Evolutionary conservation across 805 yeast genomes (phyloP).

Genomic region (Candida adriatica): DNA sequence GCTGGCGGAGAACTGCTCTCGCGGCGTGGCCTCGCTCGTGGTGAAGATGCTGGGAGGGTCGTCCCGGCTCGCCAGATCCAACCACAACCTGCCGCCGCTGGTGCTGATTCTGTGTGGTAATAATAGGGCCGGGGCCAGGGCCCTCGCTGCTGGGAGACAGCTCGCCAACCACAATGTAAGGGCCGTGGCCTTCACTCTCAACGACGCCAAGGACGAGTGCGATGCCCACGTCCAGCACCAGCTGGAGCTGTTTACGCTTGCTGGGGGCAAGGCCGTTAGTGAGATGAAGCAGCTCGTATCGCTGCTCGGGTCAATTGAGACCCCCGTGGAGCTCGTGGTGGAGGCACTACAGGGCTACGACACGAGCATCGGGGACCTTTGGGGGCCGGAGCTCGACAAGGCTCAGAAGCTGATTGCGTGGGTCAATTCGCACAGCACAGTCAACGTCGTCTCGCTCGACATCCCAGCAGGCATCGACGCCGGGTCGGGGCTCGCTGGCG

Average conservation of each 20-base stretch:
- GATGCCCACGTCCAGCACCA: constrained; percentile 36
- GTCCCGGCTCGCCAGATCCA: constrained; percentile 53
- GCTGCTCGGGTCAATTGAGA: constrained; percentile 41
- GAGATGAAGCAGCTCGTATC: constrained; percentile 28
- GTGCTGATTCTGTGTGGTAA: constrained; percentile 69
- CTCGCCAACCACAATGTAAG: constrained; percentile 67
- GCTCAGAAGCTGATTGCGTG: constrained; percentile 50
- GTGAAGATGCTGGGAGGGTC: constrained; percentile 63
- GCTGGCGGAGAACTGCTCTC: constrained; percentile 60
- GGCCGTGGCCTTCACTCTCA: constrained; percentile 35
- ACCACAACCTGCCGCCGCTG: constrained; percentile 76
- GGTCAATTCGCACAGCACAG: constrained; percentile 46
- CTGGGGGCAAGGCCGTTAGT: constrained; percentile 60
- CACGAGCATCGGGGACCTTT: constrained; percentile 53
- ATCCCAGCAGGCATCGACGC: constrained; percentile 81
- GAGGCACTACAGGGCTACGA: constrained; percentile 88
- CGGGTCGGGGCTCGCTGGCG: constrained; percentile 54
- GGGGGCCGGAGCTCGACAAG: constrained; percentile 30
- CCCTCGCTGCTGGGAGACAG: constrained; percentile 74
- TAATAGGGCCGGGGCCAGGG: constrained; percentile 65
- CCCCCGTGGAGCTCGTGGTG: constrained; percentile 72
- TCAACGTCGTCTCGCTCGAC: constrained; percentile 55
- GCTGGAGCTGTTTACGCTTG: constrained; percentile 44
- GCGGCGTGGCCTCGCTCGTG: constrained; percentile 55
- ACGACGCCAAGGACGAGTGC: constrained; percentile 15